Percentiles rank a stretch among this genome's conserved stretches.
Conservation (phyloP, 148 eudicot species). For the Rhododendron molle region DNA sequence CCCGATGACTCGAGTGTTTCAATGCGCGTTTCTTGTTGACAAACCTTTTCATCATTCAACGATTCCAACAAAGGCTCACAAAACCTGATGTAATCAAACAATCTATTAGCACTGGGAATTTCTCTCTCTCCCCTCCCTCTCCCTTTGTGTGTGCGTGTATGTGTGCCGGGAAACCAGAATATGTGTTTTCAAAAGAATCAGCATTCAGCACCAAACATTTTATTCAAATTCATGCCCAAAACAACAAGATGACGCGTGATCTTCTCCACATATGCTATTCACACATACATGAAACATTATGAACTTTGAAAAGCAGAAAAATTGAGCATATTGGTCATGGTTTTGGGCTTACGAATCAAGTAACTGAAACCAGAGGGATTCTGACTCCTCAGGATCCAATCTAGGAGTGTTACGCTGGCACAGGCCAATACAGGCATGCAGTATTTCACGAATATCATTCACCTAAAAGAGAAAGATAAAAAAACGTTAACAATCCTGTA, state of each 20-base stretch:
- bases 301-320: background rate
- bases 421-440: slow-evolving; percentile 71
- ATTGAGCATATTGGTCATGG: background rate
- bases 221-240: background rate
- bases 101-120: background rate
- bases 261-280: background rate
- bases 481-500: background rate
- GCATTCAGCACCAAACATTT: background rate
- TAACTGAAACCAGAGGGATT: slow-evolving; percentile 86
- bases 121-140: background rate
- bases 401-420: slow-evolving; percentile 91
- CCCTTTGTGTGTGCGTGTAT: background rate
- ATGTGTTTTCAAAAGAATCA: background rate
- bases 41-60: slow-evolving; percentile 11
- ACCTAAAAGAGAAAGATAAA: slow-evolving; percentile 40
- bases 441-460: slow-evolving; percentile 46
- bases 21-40: slow-evolving; percentile 30
- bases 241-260: slow-evolving; percentile 1
- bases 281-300: background rate
- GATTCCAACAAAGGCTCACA: slow-evolving; percentile 67
- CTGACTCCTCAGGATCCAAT: slow-evolving; percentile 76
- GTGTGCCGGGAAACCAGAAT: background rate
- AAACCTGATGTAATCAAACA: slow-evolving; percentile 50
- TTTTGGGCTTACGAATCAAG: slow-evolving; percentile 74
- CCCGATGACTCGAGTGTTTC: slow-evolving; percentile 25